Evolutionary conservation across 768 basidiomycete genomes (phyloP).

Genomic region (Favolaschia claudopus): DNA sequence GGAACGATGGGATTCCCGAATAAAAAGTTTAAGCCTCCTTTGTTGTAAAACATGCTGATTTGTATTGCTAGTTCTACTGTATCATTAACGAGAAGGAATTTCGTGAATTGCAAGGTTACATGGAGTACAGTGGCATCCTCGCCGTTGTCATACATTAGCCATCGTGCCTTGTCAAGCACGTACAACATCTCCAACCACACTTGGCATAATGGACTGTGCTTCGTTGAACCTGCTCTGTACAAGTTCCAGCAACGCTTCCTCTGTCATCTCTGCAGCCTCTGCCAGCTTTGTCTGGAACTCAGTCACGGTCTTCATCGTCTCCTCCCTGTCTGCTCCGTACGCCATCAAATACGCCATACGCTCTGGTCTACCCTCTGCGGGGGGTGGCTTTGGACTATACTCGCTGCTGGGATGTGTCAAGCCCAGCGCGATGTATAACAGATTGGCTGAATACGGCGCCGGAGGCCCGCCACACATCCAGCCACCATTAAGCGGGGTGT

Average conservation of each 20-base stretch:
- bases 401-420: neutral
- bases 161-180: too few relatives aligned
- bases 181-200: too few relatives aligned
- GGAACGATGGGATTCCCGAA: constrained; percentile 60
- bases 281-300: constrained; percentile 1
- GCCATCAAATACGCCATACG: neutral
- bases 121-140: too few relatives aligned
- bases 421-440: neutral
- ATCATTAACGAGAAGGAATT: too few relatives aligned
- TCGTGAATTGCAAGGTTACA: too few relatives aligned
- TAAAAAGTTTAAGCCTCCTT: constrained; percentile 75
- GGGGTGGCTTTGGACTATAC: neutral
- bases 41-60: neutral
- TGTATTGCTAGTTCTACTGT: neutral
- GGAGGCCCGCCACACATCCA: neutral
- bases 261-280: neutral
- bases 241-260: neutral
- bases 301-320: neutral
- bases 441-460: neutral
- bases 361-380: neutral
- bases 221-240: neutral
- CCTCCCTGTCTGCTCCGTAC: neutral
- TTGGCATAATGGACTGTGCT: too few relatives aligned
- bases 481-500: neutral
- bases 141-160: too few relatives aligned